Base-by-base conservation (phyloP, 2,329 filamentous ascomycete genomes). In the Fusarium longipes region DNA sequence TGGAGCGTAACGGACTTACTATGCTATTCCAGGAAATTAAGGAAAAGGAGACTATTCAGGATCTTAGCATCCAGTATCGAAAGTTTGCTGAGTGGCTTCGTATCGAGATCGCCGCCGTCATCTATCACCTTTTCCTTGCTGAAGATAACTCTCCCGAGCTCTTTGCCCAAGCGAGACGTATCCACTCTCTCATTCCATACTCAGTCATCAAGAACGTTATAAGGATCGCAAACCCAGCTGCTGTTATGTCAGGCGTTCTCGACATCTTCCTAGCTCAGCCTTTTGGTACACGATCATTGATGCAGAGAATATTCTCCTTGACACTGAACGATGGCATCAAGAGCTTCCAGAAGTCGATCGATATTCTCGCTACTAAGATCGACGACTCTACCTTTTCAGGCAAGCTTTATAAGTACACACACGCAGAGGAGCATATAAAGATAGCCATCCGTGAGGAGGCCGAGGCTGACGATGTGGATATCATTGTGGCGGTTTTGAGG, bases 61-160 rank as follows among this genome's bases (percentile, higher is more conserved):
- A 97, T 70, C 85, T 99, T 52, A 97, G 93, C 74, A 90, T 96
- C 12, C 94, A 98, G 77, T 98, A 98, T 78, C 92, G 96, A 75
- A 99, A 98, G 77, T 98, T 99, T 76, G 95, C 95, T 18, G 96
- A 99, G 78, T 99, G 96, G 96, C 83, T 98, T 49, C 90, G 96
- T 36, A 99, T 99, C 74, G 96, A 99, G 80, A 90, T 99, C 47
- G 96, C 96, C 24, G 96, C 96, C 38, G 97, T 96, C 22, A 89
- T 98, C 60, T 99, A 99, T 76, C 96, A 99, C 77, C 84, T 99
- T 32, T 99, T 99, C 84, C 85, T 99, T 42, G 96, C 96, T 8
- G 96, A 99, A 77, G 96, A 99, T 80, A 99, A 99, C 78, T 97
- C 95, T 0, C 94, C 96, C 1, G 96, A 99, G 75, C 80, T 99